These are phyloP conservation scores for Cercospora beticola DNA, from an alignment of 2,329 filamentous ascomycete species.

Conservation along the genomic window DNA sequence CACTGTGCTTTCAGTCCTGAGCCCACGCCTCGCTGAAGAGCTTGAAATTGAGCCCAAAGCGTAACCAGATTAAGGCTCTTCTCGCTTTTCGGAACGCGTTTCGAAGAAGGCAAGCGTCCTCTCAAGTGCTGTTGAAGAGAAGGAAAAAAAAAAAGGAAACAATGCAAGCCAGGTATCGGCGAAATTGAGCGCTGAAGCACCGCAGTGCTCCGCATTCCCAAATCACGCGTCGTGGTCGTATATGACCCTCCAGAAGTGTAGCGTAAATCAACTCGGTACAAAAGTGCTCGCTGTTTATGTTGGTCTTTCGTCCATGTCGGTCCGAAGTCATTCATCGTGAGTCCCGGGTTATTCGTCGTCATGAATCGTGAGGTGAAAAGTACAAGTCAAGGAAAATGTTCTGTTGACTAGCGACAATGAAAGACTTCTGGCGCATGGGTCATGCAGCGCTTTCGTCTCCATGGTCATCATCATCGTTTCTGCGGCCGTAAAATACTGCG, in stretches of 20 bases:
- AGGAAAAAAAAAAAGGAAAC: not conserved
- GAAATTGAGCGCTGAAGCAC: not conserved
- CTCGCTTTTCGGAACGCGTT: not conserved
- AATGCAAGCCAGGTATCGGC: conserved; percentile 10
- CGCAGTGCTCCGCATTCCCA: not conserved
- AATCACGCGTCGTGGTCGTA: not conserved
- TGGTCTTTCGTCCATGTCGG: conserved; percentile 25
- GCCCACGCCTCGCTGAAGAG: conserved; percentile 3
- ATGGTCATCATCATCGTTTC: conserved; percentile 14
- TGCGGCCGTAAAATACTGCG: conserved; percentile 16
- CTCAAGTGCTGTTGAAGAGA: conserved; percentile 2
- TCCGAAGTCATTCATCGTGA: conserved; percentile 26
- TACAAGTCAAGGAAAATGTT: conserved; percentile 15
- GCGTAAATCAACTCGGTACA: conserved; percentile 13
- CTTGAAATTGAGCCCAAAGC: not conserved
- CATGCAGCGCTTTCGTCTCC: conserved; percentile 21
- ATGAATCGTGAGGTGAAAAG: conserved; percentile 35
- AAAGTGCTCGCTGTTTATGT: conserved; percentile 26
- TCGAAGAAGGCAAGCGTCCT: not conserved
- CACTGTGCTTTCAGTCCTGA: conserved; percentile 3
- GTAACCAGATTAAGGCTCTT: not conserved
- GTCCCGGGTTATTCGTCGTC: conserved; percentile 34
- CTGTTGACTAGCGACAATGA: conserved; percentile 20
- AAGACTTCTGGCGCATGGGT: conserved; percentile 18
- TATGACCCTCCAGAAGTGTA: conserved; percentile 14